Evolutionary conservation across 2,329 filamentous ascomycete genomes (phyloP).

Genomic region (Scolecobasidium constrictum): DNA sequence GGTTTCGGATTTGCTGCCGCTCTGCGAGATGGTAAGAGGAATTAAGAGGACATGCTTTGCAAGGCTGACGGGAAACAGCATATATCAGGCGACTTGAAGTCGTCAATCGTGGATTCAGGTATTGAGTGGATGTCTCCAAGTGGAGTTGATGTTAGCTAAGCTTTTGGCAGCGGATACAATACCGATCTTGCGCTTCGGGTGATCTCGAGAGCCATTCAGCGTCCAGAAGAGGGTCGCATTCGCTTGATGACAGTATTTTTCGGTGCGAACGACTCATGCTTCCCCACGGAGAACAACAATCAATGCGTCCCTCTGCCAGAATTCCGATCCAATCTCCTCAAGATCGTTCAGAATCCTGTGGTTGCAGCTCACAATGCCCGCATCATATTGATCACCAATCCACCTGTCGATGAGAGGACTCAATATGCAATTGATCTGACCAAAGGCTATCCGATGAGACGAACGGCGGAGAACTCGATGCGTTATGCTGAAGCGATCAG

Average conservation of each 20-base stretch:
- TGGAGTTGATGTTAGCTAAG: conserved; percentile 8
- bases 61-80: conserved; percentile 33
- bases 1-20: conserved; percentile 68
- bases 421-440: conserved; percentile 19
- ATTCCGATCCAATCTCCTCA: conserved; percentile 62
- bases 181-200: conserved; percentile 62
- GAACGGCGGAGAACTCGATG: conserved; percentile 51
- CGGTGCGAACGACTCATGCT: conserved; percentile 80
- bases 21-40: conserved; percentile 54
- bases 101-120: conserved; percentile 74
- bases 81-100: conserved; percentile 73
- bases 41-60: not conserved
- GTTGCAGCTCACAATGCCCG: conserved; percentile 60
- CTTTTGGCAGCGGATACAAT: conserved; percentile 56
- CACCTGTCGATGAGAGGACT: conserved; percentile 61
- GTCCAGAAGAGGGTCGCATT: conserved; percentile 52
- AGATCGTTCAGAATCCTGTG: conserved; percentile 61
- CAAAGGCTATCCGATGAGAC: conserved; percentile 26
- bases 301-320: conserved; percentile 71
- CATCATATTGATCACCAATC: conserved; percentile 70
- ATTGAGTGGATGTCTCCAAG: not conserved
- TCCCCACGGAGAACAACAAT: conserved; percentile 48
- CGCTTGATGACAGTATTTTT: conserved; percentile 55
- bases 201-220: conserved; percentile 60
- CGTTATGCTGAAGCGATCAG: conserved; percentile 56